These are phyloP conservation scores for Xylariaceae sp. DNA, from an alignment of 2,329 filamentous ascomycete genomes.

Conservation along the genomic window DNA sequence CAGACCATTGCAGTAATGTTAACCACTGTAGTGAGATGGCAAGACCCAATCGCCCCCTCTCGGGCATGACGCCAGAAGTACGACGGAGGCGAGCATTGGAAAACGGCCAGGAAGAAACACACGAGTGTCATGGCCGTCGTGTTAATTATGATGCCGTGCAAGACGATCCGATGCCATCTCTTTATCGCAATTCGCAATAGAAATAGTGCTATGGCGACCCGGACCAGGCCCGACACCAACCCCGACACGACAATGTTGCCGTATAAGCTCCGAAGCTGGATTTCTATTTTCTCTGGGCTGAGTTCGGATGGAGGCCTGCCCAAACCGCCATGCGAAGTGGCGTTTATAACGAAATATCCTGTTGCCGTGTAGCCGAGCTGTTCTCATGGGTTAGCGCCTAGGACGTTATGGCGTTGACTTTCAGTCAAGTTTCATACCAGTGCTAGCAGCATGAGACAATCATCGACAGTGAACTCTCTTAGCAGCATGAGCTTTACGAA, in stretches of 20 bases:
- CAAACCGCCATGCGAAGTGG: slow-evolving; percentile 30
- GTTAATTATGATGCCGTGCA: slow-evolving; percentile 32
- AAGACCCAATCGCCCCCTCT: slow-evolving; percentile 35
- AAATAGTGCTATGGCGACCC: slow-evolving; percentile 39
- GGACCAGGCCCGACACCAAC: slow-evolving; percentile 36
- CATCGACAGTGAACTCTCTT: slow-evolving; percentile 41
- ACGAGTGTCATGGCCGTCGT: slow-evolving; percentile 34
- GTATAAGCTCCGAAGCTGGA: slow-evolving; percentile 36
- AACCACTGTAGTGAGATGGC: slow-evolving; percentile 37
- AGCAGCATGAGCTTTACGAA: slow-evolving; percentile 42
- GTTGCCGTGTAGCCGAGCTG: slow-evolving; percentile 36
- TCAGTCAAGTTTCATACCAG: slow-evolving; percentile 34
- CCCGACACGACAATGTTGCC: slow-evolving; percentile 39
- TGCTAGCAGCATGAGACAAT: slow-evolving; percentile 43
- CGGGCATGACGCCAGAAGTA: slow-evolving; percentile 44
- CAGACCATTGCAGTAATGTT: slow-evolving; percentile 42
- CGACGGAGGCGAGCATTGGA: slow-evolving; percentile 45
- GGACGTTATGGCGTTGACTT: background rate
- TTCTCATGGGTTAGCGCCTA: slow-evolving; percentile 6
- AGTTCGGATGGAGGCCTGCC: slow-evolving; percentile 26
- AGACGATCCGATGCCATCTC: slow-evolving; percentile 33
- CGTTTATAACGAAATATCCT: slow-evolving; percentile 31
- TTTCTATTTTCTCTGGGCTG: slow-evolving; percentile 21
- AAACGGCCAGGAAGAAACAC: slow-evolving; percentile 43
- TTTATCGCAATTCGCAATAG: slow-evolving; percentile 37